Evolutionary conservation across 345 rosid species (phyloP).

Genomic region (Viola odorata): DNA sequence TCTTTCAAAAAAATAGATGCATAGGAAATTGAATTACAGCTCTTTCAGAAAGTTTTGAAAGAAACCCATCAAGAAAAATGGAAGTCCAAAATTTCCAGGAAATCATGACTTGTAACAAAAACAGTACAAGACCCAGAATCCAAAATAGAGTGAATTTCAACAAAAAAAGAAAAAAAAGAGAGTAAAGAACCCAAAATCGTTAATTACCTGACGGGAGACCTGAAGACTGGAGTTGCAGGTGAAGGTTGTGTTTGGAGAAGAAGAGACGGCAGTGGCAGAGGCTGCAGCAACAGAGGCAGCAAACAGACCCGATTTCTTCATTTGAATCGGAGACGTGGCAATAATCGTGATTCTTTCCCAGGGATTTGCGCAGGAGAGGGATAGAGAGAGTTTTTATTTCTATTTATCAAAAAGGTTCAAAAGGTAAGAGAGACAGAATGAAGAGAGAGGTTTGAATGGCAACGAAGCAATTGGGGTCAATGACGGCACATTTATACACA

Average conservation of each 20-base stretch:
- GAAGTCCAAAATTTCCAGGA: background rate
- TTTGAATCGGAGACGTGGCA: slow-evolving; percentile 8
- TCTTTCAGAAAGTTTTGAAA: background rate
- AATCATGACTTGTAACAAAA: background rate
- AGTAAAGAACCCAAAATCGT: background rate
- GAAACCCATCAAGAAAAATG: background rate
- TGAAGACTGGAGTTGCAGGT: slow-evolving; percentile 29
- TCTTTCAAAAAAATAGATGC: background rate
- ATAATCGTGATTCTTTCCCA: background rate
- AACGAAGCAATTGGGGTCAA: background rate
- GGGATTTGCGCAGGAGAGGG: slow-evolving; percentile 1
- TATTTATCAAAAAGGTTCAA: no score
- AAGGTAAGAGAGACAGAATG: background rate
- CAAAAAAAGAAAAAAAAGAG: background rate
- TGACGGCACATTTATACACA: slow-evolving; percentile 14
- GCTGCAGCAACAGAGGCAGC: slow-evolving; percentile 55
- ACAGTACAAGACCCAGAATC: background rate
- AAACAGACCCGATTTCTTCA: slow-evolving; percentile 54
- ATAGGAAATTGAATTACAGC: background rate
- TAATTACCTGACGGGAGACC: slow-evolving; percentile 38
- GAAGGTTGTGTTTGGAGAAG: slow-evolving; percentile 16
- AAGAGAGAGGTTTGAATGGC: background rate
- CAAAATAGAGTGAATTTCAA: background rate
- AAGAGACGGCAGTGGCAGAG: slow-evolving; percentile 41
- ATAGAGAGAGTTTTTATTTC: no score